These are phyloP conservation scores for Pyrus pyrifolia DNA, from an alignment of 306 rosid genomes.

Conservation along the genomic window DNA sequence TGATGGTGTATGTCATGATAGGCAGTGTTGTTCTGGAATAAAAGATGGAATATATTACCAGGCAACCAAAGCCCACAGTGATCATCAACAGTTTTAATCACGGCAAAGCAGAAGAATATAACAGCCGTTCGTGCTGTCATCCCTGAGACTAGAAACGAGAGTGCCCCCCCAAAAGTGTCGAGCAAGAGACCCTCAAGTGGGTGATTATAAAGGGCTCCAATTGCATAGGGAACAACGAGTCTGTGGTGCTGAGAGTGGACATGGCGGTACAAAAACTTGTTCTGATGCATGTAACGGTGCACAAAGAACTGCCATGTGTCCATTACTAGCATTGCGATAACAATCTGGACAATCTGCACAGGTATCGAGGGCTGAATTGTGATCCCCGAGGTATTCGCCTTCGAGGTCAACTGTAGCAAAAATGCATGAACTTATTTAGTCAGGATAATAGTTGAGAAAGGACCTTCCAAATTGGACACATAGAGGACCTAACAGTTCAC, in stretches of 20 bases:
- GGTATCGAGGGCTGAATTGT: conserved; percentile 48
- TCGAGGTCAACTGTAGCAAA: conserved; percentile 51
- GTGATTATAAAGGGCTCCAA: conserved; percentile 89
- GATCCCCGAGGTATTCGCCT: conserved; percentile 34
- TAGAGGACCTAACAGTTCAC: neutral
- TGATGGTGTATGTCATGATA: conserved; percentile 94
- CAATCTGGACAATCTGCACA: conserved; percentile 48
- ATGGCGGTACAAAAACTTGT: conserved; percentile 75
- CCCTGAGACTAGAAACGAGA: conserved; percentile 68
- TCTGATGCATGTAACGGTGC: conserved; percentile 87
- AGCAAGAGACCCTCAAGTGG: conserved; percentile 85
- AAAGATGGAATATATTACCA: conserved; percentile 60
- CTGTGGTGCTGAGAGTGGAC: conserved; percentile 83
- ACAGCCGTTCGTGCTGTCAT: conserved; percentile 84
- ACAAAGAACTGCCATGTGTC: conserved; percentile 95
- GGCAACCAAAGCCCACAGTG: conserved; percentile 92
- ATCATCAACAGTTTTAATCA: conserved; percentile 75
- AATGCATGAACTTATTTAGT: conserved; percentile 3
- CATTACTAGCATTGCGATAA: conserved; percentile 73
- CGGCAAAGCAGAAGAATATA: conserved; percentile 72
- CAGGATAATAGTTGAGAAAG: neutral
- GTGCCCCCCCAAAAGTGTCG: conserved; percentile 76
- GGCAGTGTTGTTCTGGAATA: conserved; percentile 84
- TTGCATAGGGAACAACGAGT: conserved; percentile 77
- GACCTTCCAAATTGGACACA: neutral